These are phyloP conservation scores for Pachysandra terminalis DNA, from an alignment of 164 flowering plant genomes.

Conservation along the genomic window DNA sequence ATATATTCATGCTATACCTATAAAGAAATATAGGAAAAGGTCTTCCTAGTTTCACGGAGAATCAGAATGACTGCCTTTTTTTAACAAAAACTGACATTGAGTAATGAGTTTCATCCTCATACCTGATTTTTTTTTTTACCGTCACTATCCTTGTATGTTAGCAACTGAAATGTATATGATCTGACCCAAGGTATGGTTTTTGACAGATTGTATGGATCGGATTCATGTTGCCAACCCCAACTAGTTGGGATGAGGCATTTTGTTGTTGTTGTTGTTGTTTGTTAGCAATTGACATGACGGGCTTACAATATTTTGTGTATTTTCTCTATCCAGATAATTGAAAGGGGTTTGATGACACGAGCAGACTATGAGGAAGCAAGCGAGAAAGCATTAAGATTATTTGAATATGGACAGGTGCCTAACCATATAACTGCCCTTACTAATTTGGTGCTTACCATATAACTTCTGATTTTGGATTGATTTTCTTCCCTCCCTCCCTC, in stretches of 20 bases:
- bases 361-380: conserved; percentile 88
- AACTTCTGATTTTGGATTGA: not conserved
- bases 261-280: not conserved
- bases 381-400: conserved; percentile 72
- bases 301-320: conserved; percentile 7
- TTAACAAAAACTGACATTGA: too few species aligned
- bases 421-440: not conserved
- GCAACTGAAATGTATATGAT: not conserved
- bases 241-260: not conserved
- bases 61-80: too few species aligned
- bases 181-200: not conserved
- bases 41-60: too few species aligned
- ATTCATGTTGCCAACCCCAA: not conserved
- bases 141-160: too few species aligned
- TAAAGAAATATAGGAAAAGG: too few species aligned
- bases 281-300: not conserved
- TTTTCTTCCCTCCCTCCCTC: too few species aligned
- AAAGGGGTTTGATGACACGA: conserved; percentile 75
- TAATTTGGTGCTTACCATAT: not conserved
- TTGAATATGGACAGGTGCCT: conserved; percentile 89
- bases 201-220: not conserved
- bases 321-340: conserved; percentile 54
- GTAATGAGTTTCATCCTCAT: too few species aligned
- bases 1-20: too few species aligned
- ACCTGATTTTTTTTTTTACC: too few species aligned